Evolutionary conservation across 2,329 filamentous ascomycete species (phyloP).

Genomic region (Phoma sp.): DNA sequence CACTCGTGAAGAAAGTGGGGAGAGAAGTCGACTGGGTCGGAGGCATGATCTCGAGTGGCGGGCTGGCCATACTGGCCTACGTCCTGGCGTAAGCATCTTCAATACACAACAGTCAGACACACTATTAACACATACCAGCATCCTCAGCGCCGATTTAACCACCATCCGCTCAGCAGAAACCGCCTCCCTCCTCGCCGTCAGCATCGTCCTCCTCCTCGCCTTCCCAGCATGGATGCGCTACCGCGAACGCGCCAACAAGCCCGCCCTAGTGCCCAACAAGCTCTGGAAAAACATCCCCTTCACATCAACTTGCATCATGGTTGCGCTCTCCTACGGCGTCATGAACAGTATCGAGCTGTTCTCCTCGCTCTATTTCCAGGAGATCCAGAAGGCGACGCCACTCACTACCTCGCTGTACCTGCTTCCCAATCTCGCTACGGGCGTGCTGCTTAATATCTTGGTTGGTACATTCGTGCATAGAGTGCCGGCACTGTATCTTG

Average conservation of each 20-base stretch:
- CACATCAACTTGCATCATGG: constrained; percentile 59
- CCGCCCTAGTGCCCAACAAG: constrained; percentile 36
- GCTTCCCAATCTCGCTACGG: constrained; percentile 49
- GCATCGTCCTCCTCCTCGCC: constrained; percentile 30
- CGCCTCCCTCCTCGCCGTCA: constrained; percentile 29
- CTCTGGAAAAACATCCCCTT: constrained; percentile 65
- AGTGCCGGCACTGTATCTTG: constrained; percentile 51
- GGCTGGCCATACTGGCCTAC: constrained; percentile 31
- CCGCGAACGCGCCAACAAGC: constrained; percentile 21
- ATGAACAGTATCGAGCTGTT: constrained; percentile 48
- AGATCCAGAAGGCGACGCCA: constrained; percentile 44
- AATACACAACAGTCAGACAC: background rate
- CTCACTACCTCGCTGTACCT: constrained; percentile 50
- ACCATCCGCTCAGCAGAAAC: constrained; percentile 31
- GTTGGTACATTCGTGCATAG: constrained; percentile 56
- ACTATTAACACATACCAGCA: constrained; percentile 20
- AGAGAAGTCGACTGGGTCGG: constrained; percentile 41
- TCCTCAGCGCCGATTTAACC: constrained; percentile 32
- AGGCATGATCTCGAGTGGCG: constrained; percentile 31
- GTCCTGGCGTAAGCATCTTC: constrained; percentile 30
- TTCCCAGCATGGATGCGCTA: constrained; percentile 44
- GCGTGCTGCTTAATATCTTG: constrained; percentile 51
- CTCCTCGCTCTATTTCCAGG: constrained; percentile 54
- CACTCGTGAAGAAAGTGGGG: constrained; percentile 19
- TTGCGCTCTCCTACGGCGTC: constrained; percentile 46